Evolutionary conservation across 352 stramenopile species (phyloP).

Genomic region (Saprolegnia parasitica): DNA sequence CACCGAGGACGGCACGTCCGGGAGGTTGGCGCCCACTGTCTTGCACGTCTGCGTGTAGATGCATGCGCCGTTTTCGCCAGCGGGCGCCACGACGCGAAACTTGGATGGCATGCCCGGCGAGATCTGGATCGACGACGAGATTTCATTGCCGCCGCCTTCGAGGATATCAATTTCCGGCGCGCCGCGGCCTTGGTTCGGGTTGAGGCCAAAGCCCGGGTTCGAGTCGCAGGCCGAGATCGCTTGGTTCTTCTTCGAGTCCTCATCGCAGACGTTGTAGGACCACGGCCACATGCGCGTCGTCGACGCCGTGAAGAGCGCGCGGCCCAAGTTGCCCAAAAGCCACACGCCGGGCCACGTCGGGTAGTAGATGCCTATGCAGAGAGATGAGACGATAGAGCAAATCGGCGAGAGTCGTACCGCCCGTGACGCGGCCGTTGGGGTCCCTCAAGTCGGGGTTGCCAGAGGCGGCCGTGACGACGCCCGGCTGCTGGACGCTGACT

Average conservation of each 20-base stretch:
- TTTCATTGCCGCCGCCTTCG: constrained; percentile 68
- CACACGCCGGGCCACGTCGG: constrained; percentile 91
- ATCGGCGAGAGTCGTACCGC: background rate
- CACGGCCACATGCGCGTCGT: constrained; percentile 94
- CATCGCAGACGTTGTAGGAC: constrained; percentile 87
- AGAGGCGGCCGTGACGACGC: constrained; percentile 44
- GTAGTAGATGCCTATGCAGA: constrained; percentile 37
- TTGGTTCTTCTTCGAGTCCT: constrained; percentile 30
- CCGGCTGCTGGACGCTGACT: constrained; percentile 82
- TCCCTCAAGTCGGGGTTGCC: constrained; percentile 54
- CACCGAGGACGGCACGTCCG: constrained; percentile 44
- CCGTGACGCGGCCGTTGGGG: constrained; percentile 17
- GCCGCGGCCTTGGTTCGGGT: constrained; percentile 83
- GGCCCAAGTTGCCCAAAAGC: constrained; percentile 91
- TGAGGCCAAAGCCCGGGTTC: constrained; percentile 88
- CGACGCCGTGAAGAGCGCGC: constrained; percentile 88
- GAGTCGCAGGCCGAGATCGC: constrained; percentile 88
- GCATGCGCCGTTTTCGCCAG: constrained; percentile 36
- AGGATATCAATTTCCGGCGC: constrained; percentile 95
- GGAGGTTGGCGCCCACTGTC: constrained; percentile 51
- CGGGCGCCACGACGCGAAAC: constrained; percentile 37
- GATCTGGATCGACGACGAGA: constrained; percentile 77
- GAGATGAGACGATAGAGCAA: constrained; percentile 33
- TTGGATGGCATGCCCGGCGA: constrained; percentile 48
- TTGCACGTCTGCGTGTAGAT: constrained; percentile 40